Percentiles rank a stretch among this genome's conserved stretches.
Evolutionary conservation across 306 rosid genomes (phyloP).

Genomic region (Gleditsia sinensis): DNA sequence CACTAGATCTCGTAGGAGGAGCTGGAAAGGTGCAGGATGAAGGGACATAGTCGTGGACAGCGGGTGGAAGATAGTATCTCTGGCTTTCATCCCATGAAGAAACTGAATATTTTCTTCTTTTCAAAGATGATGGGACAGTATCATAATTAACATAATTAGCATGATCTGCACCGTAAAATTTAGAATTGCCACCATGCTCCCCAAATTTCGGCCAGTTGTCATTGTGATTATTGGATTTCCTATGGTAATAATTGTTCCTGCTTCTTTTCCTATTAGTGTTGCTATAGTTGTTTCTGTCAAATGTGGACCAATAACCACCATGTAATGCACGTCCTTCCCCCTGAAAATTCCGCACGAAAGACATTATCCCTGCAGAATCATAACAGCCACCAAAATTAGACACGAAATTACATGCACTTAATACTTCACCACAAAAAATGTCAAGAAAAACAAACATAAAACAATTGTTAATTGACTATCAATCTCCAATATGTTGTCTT

Average conservation of each 20-base stretch:
- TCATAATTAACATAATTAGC: constrained; percentile 48
- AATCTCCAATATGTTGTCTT: neutral
- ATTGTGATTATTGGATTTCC: constrained; percentile 43
- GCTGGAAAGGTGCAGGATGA: constrained; percentile 42
- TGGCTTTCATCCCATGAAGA: constrained; percentile 64
- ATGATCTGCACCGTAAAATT: constrained; percentile 36
- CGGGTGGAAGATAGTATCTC: constrained; percentile 54
- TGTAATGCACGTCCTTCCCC: constrained; percentile 50
- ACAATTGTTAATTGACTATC: neutral
- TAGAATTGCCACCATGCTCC: constrained; percentile 38
- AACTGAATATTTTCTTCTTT: constrained; percentile 76
- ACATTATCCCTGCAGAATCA: constrained; percentile 64
- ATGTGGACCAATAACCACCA: constrained; percentile 55
- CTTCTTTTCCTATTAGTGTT: constrained; percentile 53
- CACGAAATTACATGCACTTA: neutral
- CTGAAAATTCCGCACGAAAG: constrained; percentile 55
- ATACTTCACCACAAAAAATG: neutral
- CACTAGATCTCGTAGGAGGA: constrained; percentile 51
- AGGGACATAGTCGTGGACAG: constrained; percentile 39
- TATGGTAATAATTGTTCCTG: constrained; percentile 45
- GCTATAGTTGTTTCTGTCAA: constrained; percentile 46
- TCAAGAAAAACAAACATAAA: neutral
- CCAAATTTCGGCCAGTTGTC: constrained; percentile 45
- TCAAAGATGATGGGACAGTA: constrained; percentile 49
- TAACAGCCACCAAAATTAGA: constrained; percentile 7